phyloP scores from a whole-genome alignment of 371 early-diverging fungal genomes.

The Nematocida sp. region DNA sequence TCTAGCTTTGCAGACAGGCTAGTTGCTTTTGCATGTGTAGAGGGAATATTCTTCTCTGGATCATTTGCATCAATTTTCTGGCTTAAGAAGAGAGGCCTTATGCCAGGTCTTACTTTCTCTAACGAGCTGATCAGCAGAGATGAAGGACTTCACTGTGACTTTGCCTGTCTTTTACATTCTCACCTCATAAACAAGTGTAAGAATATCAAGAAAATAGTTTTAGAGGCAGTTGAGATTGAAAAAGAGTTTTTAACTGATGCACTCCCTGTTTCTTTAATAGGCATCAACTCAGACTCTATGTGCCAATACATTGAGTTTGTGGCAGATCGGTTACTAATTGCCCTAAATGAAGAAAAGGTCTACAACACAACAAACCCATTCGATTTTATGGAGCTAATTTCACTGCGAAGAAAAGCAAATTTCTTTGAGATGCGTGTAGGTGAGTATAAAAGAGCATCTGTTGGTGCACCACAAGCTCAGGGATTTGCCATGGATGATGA shows the following conservation, averaged over 20 bases:
- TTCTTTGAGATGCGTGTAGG: constrained; percentile 98
- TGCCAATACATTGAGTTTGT: constrained; percentile 97
- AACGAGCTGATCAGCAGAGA: constrained; percentile 98
- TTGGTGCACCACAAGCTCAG: constrained; percentile 63
- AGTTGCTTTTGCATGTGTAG: constrained; percentile 97
- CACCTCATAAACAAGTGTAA: constrained; percentile 78
- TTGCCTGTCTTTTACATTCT: constrained; percentile 92
- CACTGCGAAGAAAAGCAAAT: constrained; percentile 92
- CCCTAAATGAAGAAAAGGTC: constrained; percentile 81
- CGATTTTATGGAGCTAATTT: constrained; percentile 98
- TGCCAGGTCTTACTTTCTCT: constrained; percentile 97
- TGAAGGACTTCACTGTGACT: constrained; percentile 98
- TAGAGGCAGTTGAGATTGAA: constrained; percentile 84
- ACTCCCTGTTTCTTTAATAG: constrained; percentile 87
- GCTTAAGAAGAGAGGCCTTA: constrained; percentile 97
- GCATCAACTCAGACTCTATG: constrained; percentile 95
- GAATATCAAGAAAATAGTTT: constrained; percentile 76
- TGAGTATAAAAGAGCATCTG: constrained; percentile 87
- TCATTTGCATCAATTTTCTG: constrained; percentile 97
- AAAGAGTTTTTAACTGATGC: constrained; percentile 90
- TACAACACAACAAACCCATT: constrained; percentile 91
- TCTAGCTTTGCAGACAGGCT: constrained; percentile 87
- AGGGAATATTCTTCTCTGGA: constrained; percentile 99
- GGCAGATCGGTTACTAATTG: constrained; percentile 87
- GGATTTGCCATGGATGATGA: constrained; percentile 65